Conservation (phyloP, 164 flowering plant genomes). For the Vitis vinifera region DNA sequence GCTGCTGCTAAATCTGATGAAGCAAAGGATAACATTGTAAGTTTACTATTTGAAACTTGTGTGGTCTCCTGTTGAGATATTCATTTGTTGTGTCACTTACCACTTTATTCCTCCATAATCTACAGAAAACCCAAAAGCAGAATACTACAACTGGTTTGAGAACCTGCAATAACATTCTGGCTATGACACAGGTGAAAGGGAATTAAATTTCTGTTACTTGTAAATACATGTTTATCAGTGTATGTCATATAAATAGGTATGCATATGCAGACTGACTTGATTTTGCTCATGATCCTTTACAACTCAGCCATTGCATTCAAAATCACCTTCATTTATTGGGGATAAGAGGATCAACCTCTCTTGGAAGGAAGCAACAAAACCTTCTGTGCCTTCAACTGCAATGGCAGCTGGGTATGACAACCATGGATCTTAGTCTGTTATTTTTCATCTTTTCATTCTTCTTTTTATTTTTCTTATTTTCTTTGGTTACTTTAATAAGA, state of each 20-base stretch:
- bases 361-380: conserved; percentile 82
- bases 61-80: not conserved
- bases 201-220: not conserved
- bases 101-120: conserved; percentile 5
- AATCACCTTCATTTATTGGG: conserved; percentile 83
- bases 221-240: not conserved
- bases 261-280: not conserved
- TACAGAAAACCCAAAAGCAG: conserved; percentile 80
- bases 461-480: not conserved
- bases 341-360: conserved; percentile 86
- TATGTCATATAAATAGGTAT: not conserved
- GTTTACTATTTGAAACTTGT: conserved; percentile 25
- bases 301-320: conserved; percentile 69
- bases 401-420: conserved; percentile 53
- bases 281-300: not conserved
- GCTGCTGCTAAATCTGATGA: conserved; percentile 84
- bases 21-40: conserved; percentile 69
- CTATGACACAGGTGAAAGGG: conserved; percentile 79
- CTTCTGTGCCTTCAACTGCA: conserved; percentile 38
- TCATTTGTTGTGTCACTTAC: not conserved
- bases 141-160: conserved; percentile 79
- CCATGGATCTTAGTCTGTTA: not conserved
- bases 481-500: not conserved
- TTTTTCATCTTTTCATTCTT: not conserved
- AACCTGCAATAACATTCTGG: conserved; percentile 87